phyloP scores from a whole-genome alignment of 2,329 filamentous ascomycete genomes.

The Dactylellina drechsleri region DNA sequence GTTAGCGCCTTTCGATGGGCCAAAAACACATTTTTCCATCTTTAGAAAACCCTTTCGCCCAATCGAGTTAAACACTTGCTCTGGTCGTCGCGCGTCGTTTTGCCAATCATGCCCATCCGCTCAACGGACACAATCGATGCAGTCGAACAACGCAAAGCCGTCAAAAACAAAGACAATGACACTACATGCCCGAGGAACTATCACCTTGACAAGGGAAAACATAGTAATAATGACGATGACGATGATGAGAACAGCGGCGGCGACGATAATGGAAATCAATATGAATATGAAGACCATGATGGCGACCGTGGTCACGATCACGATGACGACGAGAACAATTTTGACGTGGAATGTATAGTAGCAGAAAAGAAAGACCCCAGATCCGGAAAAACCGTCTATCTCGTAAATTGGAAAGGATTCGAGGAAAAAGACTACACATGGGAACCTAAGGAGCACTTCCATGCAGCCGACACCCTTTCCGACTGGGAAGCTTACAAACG shows the following conservation, averaged over 20 bases:
- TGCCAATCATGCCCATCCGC: background rate
- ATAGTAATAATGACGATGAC: background rate
- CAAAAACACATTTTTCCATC: background rate
- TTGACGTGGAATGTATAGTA: slow-evolving; percentile 68
- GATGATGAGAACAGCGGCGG: background rate
- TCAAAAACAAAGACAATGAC: no score
- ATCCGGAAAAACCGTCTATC: slow-evolving; percentile 64
- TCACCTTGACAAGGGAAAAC: no score
- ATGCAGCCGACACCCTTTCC: slow-evolving; percentile 60
- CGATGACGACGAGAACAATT: slow-evolving; percentile 64
- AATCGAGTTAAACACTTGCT: slow-evolving; percentile 3
- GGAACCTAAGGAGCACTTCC: slow-evolving; percentile 65
- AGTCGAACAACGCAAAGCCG: background rate
- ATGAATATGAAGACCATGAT: background rate
- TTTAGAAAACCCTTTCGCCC: background rate
- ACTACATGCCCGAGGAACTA: no score
- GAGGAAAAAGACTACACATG: slow-evolving; percentile 68
- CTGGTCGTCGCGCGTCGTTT: background rate
- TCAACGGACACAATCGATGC: background rate
- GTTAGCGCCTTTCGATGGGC: background rate
- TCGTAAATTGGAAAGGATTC: slow-evolving; percentile 74
- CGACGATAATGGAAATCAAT: background rate
- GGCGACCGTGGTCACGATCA: background rate
- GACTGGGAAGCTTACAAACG: slow-evolving; percentile 62
- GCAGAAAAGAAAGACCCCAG: slow-evolving; percentile 63